phyloP scores from a whole-genome alignment of 192 early-diverging fungal species.

The Piromyces finnis region DNA sequence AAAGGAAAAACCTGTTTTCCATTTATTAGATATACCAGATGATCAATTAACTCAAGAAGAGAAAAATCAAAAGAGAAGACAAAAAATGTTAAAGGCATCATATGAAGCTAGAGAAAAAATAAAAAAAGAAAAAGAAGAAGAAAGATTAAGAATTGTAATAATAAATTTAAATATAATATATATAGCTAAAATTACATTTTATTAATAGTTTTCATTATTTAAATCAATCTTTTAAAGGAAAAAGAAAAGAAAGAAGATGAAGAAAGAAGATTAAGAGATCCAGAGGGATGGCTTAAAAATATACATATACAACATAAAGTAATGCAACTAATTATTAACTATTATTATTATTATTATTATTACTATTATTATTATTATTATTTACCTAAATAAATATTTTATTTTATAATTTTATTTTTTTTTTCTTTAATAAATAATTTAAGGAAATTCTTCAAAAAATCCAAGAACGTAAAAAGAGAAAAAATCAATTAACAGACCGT shows the following conservation, averaged over 20 bases:
- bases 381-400: no score
- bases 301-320: constrained; percentile 12
- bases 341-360: no score
- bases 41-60: constrained; percentile 58
- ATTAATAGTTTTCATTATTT: no score
- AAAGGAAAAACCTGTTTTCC: constrained; percentile 50
- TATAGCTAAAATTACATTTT: no score
- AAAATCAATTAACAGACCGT: constrained; percentile 67
- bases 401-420: no score
- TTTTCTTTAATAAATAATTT: no score
- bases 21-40: constrained; percentile 59
- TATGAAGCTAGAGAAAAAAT: constrained; percentile 58
- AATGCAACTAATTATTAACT: constrained; percentile 4
- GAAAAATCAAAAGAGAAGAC: constrained; percentile 68
- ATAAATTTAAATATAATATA: no score
- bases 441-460: constrained; percentile 46
- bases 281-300: constrained; percentile 45
- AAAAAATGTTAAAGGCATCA: constrained; percentile 55
- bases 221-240: constrained; percentile 13
- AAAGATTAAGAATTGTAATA: constrained; percentile 30
- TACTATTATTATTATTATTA: no score
- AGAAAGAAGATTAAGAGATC: constrained; percentile 44
- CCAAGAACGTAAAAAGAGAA: constrained; percentile 40
- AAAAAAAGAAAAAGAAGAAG: constrained; percentile 54
- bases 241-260: constrained; percentile 25